phyloP scores from a whole-genome alignment of 2,329 filamentous ascomycete species.

The Arthrobotrys megalospora region DNA sequence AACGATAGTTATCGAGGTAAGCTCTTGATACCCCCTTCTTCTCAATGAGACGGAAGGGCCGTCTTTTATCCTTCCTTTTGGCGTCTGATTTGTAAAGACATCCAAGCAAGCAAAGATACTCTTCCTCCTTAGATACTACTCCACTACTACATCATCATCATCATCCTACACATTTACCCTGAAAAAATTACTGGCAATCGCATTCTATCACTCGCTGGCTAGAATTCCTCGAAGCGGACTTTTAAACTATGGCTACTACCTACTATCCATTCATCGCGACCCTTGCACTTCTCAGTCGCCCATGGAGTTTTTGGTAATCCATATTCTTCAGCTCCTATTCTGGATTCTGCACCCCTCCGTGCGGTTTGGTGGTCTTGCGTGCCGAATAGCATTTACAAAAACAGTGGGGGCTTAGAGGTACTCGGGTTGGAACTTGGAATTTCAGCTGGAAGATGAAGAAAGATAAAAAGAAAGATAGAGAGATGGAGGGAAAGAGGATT shows the following conservation, averaged over 20 bases:
- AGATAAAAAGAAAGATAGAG: neutral
- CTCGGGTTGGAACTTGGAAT: neutral
- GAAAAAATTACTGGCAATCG: constrained; percentile 40
- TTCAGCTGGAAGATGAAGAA: neutral
- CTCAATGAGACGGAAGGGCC: constrained; percentile 34
- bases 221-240: constrained; percentile 43
- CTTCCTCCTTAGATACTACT: constrained; percentile 47
- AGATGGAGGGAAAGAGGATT: neutral
- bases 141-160: constrained; percentile 8
- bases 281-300: constrained; percentile 43
- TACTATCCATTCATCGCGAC: constrained; percentile 37
- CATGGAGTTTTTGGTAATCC: constrained; percentile 32
- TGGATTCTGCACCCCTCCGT: constrained; percentile 47
- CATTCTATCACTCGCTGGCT: constrained; percentile 43
- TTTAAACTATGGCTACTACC: constrained; percentile 40
- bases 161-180: constrained; percentile 36
- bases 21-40: constrained; percentile 28
- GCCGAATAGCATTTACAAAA: constrained; percentile 32
- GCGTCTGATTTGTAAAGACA: constrained; percentile 61
- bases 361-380: constrained; percentile 47
- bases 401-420: constrained; percentile 21
- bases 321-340: constrained; percentile 50
- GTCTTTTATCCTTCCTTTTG: constrained; percentile 61
- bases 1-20: constrained; percentile 60
- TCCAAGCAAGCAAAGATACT: constrained; percentile 60